Evolutionary conservation across 2,329 filamentous ascomycete genomes (phyloP).

Genomic region (Alternaria alternata): DNA sequence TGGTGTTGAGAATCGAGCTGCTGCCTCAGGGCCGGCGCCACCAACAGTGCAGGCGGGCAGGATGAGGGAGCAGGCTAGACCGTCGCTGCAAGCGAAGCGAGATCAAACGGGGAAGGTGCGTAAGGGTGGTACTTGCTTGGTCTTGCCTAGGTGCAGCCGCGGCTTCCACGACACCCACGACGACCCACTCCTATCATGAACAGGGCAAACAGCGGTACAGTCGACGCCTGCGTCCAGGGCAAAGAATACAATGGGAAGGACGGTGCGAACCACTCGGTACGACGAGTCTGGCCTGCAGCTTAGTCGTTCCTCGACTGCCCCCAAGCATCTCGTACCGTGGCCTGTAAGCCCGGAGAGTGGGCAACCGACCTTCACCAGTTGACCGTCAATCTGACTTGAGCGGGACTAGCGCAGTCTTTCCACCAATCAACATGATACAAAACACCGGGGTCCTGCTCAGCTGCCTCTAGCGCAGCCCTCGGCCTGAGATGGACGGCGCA

Average conservation of each 20-base stretch:
- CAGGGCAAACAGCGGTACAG: not conserved
- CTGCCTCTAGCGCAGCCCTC: slow-evolving; percentile 16
- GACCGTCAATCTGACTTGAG: slow-evolving; percentile 17
- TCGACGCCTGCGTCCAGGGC: too few species aligned
- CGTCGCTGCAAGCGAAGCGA: slow-evolving; percentile 20
- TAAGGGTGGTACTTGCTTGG: slow-evolving; percentile 11
- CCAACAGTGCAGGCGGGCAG: slow-evolving; percentile 13
- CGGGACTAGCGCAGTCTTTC: slow-evolving; percentile 10
- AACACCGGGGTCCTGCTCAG: slow-evolving; percentile 12
- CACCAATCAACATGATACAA: not conserved
- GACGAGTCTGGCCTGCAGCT: not conserved
- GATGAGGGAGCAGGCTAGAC: slow-evolving; percentile 20
- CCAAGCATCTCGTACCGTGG: not conserved
- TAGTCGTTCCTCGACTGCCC: not conserved
- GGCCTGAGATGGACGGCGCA: slow-evolving; percentile 14
- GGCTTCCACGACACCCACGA: slow-evolving; percentile 12
- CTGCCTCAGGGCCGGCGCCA: slow-evolving; percentile 15
- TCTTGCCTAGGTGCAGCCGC: slow-evolving; percentile 7
- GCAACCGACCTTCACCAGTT: slow-evolving; percentile 13
- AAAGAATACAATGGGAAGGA: not conserved
- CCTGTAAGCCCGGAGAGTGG: slow-evolving; percentile 3
- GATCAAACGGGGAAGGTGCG: slow-evolving; percentile 26
- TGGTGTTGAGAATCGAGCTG: slow-evolving; percentile 16
- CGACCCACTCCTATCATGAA: not conserved
- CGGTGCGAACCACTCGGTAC: not conserved